Evolutionary conservation across 768 basidiomycete genomes (phyloP).

Genomic region (Lyophyllum shimeji): DNA sequence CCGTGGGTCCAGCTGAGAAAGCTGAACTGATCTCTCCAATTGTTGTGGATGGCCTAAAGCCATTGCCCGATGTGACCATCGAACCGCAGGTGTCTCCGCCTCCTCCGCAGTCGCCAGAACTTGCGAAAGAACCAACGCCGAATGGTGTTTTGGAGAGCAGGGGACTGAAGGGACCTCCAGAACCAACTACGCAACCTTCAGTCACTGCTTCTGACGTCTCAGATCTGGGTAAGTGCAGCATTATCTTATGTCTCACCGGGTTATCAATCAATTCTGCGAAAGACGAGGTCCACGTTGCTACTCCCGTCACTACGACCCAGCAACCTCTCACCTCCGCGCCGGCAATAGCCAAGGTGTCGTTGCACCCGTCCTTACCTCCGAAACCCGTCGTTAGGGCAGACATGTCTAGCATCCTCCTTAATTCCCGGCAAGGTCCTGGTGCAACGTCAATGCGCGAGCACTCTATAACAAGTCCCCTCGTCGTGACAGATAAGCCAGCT

Average conservation of each 20-base stretch:
- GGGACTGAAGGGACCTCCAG: neutral
- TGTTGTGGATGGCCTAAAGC: conserved; percentile 58
- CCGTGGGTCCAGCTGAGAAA: conserved; percentile 25
- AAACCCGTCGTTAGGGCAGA: conserved; percentile 11
- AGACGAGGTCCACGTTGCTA: neutral
- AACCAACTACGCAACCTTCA: neutral
- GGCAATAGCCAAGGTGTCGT: conserved; percentile 8
- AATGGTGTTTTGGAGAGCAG: neutral
- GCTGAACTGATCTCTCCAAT: conserved; percentile 64
- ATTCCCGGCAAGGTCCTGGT: conserved; percentile 2
- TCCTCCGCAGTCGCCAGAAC: neutral
- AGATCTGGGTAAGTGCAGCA: conserved; percentile 3
- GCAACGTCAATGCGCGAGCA: conserved; percentile 9
- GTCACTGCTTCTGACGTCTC: neutral
- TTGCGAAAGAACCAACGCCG: neutral
- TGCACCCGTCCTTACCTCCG: conserved; percentile 19
- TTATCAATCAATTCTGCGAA: conserved; percentile 6
- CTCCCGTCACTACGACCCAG: conserved; percentile 12
- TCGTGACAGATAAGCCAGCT: neutral
- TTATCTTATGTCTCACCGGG: neutral
- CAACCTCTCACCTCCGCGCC: conserved; percentile 13
- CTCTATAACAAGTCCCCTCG: neutral
- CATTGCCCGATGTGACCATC: conserved; percentile 49
- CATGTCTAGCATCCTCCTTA: neutral
- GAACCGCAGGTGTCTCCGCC: conserved; percentile 19